Conservation (phyloP, 371 early-diverging fungal species). For the Thermomucor indicae-seudaticae region DNA sequence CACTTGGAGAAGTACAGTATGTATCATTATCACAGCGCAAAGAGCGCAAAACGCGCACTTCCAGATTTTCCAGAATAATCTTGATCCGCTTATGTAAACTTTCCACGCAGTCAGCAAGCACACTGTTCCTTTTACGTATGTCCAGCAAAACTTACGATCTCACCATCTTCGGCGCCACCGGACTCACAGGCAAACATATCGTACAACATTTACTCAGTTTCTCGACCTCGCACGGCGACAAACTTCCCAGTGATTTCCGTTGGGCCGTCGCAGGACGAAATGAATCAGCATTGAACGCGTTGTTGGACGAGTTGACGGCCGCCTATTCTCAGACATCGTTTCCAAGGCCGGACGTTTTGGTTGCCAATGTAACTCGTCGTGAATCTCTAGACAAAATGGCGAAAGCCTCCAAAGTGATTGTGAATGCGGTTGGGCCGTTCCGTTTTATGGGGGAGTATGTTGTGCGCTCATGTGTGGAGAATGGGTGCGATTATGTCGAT, state of each 20-base stretch:
- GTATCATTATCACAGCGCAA: too few species aligned
- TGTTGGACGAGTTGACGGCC: constrained; percentile 13
- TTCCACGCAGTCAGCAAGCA: too few species aligned
- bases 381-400: constrained; percentile 54
- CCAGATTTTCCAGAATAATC: too few species aligned
- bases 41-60: too few species aligned
- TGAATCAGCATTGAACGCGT: constrained; percentile 37
- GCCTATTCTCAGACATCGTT: constrained; percentile 17
- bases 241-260: constrained; percentile 20
- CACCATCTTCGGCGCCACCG: constrained; percentile 84
- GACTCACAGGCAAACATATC: constrained; percentile 80
- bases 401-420: constrained; percentile 55
- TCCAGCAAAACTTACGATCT: too few species aligned
- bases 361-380: constrained; percentile 58
- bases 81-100: too few species aligned
- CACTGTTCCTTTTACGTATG: too few species aligned
- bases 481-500: constrained; percentile 84
- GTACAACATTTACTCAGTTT: constrained; percentile 59
- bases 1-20: too few species aligned
- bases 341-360: constrained; percentile 43
- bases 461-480: constrained; percentile 78
- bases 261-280: constrained; percentile 74
- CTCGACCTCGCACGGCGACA: constrained; percentile 10
- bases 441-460: constrained; percentile 79
- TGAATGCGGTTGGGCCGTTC: constrained; percentile 86